Evolutionary conservation across 768 basidiomycete genomes (phyloP).

Genomic region (Galerina marginata): DNA sequence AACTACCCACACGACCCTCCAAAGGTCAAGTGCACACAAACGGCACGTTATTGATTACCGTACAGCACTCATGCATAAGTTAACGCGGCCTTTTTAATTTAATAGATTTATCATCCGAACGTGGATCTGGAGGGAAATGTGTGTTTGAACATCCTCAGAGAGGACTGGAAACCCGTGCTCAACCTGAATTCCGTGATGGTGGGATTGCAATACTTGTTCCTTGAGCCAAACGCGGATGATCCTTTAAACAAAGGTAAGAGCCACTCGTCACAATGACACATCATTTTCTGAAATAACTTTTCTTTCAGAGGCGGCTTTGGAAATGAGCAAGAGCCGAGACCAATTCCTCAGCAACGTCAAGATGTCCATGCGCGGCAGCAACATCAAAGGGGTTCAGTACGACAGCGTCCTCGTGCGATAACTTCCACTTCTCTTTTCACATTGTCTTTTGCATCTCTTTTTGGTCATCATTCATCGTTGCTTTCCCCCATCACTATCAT

Average conservation of each 20-base stretch:
- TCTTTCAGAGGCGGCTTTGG: conserved; percentile 88
- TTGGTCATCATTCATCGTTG: conserved; percentile 27
- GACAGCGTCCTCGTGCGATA: conserved; percentile 69
- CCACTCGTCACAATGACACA: background rate
- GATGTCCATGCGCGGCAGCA: conserved; percentile 81
- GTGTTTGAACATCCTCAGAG: conserved; percentile 96
- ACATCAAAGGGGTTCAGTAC: conserved; percentile 80
- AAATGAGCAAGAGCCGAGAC: conserved; percentile 88
- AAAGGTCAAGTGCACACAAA: conserved; percentile 97
- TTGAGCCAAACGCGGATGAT: conserved; percentile 98
- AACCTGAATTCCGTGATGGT: conserved; percentile 99
- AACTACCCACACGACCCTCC: conserved; percentile 99
- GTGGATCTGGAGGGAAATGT: conserved; percentile 98
- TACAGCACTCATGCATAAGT: background rate
- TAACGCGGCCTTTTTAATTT: conserved; percentile 11
- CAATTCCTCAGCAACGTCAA: conserved; percentile 87
- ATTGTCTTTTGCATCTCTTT: conserved; percentile 20
- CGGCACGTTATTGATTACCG: conserved; percentile 52
- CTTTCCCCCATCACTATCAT: conserved; percentile 32
- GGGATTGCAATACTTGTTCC: conserved; percentile 95
- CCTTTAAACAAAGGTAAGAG: conserved; percentile 93
- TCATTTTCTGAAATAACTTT: conserved; percentile 10
- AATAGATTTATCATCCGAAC: conserved; percentile 97
- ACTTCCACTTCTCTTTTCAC: conserved; percentile 21
- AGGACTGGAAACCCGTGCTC: conserved; percentile 99